phyloP scores from a whole-genome alignment of 179 eudicot genomes.

The Spergularia azorica region DNA sequence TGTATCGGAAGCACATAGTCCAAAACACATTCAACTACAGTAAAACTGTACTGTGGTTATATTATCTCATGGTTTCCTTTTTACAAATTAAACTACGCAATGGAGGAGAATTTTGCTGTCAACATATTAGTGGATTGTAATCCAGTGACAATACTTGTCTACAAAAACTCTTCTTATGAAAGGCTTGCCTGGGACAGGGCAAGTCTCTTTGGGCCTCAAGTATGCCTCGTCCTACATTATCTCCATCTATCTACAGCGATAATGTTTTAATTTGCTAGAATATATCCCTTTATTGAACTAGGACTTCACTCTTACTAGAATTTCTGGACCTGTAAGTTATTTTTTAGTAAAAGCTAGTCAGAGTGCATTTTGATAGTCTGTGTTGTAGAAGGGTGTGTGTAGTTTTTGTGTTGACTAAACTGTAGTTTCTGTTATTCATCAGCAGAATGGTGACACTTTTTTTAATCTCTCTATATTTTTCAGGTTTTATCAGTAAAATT shows the following conservation, averaged over 20 bases:
- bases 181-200: neutral
- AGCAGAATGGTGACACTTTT: neutral
- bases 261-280: neutral
- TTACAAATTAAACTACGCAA: neutral
- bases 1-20: neutral
- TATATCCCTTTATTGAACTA: neutral
- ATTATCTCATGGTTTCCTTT: neutral
- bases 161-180: neutral
- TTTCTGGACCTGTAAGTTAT: neutral
- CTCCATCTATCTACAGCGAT: neutral
- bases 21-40: neutral
- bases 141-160: neutral
- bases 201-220: neutral
- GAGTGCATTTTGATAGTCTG: neutral
- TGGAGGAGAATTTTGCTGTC: neutral
- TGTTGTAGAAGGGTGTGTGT: neutral
- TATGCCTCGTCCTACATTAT: neutral
- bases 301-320: neutral
- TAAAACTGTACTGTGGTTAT: neutral
- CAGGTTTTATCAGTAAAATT: conserved; percentile 87
- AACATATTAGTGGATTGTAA: neutral
- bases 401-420: neutral
- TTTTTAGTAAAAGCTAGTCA: neutral
- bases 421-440: neutral
- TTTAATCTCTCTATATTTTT: neutral